These are phyloP conservation scores for Eucalyptus fibrosa DNA, from an alignment of 345 rosid species.

Conservation along the genomic window DNA sequence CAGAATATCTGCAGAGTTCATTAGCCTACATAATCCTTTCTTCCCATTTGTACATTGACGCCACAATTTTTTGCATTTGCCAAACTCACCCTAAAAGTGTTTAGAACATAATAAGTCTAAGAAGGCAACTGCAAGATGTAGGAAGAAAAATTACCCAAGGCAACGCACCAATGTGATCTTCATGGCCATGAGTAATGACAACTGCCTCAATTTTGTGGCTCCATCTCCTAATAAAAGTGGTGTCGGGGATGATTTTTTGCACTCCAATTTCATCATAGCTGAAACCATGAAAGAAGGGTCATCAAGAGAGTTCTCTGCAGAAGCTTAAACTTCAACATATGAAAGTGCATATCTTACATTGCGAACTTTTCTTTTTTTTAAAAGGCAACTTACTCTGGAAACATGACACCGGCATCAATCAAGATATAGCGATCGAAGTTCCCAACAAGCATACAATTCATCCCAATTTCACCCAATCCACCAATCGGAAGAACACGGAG, in stretches of 20 bases:
- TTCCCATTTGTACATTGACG: not conserved
- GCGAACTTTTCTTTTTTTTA: not conserved
- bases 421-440: conserved; percentile 84
- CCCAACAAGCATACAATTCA: conserved; percentile 99
- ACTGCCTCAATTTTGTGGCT: conserved; percentile 95
- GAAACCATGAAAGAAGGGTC: not conserved
- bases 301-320: not conserved
- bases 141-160: conserved; percentile 92
- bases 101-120: not conserved
- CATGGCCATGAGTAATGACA: conserved; percentile 96
- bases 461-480: conserved; percentile 97
- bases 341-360: not conserved
- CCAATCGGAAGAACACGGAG: conserved; percentile 94
- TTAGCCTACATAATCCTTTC: not conserved
- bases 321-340: not conserved
- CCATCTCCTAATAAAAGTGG: conserved; percentile 93
- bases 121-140: conserved; percentile 3
- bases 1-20: not conserved
- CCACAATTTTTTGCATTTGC: not conserved
- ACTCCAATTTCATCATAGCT: conserved; percentile 94
- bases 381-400: conserved; percentile 72
- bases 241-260: conserved; percentile 91
- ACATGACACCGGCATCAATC: conserved; percentile 95
- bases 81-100: not conserved
- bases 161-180: conserved; percentile 99